Percentiles rank a stretch among this genome's conserved stretches.
Evolutionary conservation across 352 stramenopile genomes (phyloP).

Genomic region (Pilasporangium apinafurcum): DNA sequence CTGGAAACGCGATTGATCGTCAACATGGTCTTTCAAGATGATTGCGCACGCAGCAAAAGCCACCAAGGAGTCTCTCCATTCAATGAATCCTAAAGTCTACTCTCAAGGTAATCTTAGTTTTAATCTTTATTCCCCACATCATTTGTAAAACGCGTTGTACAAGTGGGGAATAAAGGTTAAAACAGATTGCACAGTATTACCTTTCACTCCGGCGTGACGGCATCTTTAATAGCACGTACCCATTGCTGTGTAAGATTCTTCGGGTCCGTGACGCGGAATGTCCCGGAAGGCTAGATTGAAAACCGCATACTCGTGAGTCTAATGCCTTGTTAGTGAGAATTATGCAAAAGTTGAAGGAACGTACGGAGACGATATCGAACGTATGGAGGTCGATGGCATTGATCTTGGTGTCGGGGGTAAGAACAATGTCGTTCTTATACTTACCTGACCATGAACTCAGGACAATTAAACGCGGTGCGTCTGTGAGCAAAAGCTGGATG

Average conservation of each 20-base stretch:
- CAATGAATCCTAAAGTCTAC: too few relatives aligned
- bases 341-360: slow-evolving; percentile 5
- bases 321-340: background rate
- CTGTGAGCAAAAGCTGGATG: slow-evolving; percentile 57
- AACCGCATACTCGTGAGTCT: background rate
- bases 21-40: too few relatives aligned
- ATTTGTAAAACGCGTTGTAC: too few relatives aligned
- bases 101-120: too few relatives aligned
- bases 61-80: too few relatives aligned
- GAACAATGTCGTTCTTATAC: slow-evolving; percentile 65
- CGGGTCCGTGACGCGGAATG: slow-evolving; percentile 51
- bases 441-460: slow-evolving; percentile 63
- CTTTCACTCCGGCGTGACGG: slow-evolving; percentile 17
- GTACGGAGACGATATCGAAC: slow-evolving; percentile 70
- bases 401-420: slow-evolving; percentile 58
- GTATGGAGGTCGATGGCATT: slow-evolving; percentile 67
- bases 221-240: slow-evolving; percentile 41
- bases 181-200: too few relatives aligned
- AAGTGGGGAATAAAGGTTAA: too few relatives aligned
- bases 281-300: slow-evolving; percentile 36
- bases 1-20: too few relatives aligned
- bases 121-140: too few relatives aligned
- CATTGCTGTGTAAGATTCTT: slow-evolving; percentile 58
- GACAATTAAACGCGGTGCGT: slow-evolving; percentile 57
- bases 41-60: too few relatives aligned